Evolutionary conservation across 140 eudicot genomes (phyloP).

Genomic region (Cichorium intybus): DNA sequence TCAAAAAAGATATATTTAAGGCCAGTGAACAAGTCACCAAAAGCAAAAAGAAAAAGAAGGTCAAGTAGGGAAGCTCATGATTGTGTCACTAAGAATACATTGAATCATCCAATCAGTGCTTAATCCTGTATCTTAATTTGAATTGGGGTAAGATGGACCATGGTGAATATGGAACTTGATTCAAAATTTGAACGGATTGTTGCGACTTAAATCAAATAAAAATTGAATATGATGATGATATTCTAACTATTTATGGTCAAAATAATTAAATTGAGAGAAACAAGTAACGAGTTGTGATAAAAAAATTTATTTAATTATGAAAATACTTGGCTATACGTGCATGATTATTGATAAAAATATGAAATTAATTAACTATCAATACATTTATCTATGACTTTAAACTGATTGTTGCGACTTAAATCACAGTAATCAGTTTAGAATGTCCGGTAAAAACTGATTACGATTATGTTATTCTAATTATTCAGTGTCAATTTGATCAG

Average conservation of each 20-base stretch:
- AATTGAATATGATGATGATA: too few relatives aligned
- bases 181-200: slow-evolving; percentile 12
- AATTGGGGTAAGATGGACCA: slow-evolving; percentile 18
- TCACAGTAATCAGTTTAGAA: neutral
- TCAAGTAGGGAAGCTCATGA: slow-evolving; percentile 55
- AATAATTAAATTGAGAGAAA: too few relatives aligned
- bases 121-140: slow-evolving; percentile 7
- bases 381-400: neutral
- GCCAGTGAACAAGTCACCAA: slow-evolving; percentile 18
- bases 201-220: too few relatives aligned
- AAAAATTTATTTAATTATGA: too few relatives aligned
- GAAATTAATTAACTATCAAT: too few relatives aligned
- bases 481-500: neutral
- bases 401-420: neutral
- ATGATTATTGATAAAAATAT: neutral
- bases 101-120: slow-evolving; percentile 27
- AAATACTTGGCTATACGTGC: too few relatives aligned
- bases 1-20: slow-evolving; percentile 50
- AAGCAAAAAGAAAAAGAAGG: slow-evolving; percentile 38
- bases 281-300: too few relatives aligned
- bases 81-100: slow-evolving; percentile 42
- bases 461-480: neutral
- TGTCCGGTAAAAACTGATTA: neutral
- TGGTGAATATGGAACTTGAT: slow-evolving; percentile 19
- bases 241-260: too few relatives aligned